Evolutionary conservation across 106 monocot species (phyloP).

Genomic region (Xerophyta viscosa): DNA sequence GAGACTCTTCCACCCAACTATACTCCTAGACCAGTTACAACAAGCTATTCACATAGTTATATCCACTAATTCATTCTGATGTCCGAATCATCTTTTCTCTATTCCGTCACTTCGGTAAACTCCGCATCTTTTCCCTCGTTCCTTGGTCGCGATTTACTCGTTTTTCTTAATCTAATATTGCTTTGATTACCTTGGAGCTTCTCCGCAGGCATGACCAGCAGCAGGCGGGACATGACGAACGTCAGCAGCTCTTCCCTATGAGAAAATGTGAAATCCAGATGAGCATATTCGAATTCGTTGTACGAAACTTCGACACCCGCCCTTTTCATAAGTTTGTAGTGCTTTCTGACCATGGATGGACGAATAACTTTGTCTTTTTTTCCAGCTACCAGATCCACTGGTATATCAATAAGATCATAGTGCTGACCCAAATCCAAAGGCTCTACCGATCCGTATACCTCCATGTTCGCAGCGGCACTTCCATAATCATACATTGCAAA

Average conservation of each 20-base stretch:
- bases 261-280: constrained; percentile 93
- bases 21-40: too few species aligned
- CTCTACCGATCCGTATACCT: constrained; percentile 62
- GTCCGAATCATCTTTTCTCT: too few species aligned
- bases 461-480: constrained; percentile 57
- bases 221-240: constrained; percentile 76
- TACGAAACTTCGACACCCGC: constrained; percentile 66
- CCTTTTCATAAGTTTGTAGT: constrained; percentile 71
- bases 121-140: too few species aligned
- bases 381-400: constrained; percentile 92
- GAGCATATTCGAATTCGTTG: constrained; percentile 88
- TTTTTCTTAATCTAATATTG: constrained; percentile 31
- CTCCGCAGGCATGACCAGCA: constrained; percentile 30
- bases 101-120: too few species aligned
- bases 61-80: too few species aligned
- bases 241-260: constrained; percentile 87
- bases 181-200: constrained; percentile 10
- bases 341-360: constrained; percentile 90
- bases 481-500: constrained; percentile 95
- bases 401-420: constrained; percentile 72
- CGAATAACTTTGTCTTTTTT: constrained; percentile 71
- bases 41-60: too few species aligned
- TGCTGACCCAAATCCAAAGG: constrained; percentile 72
- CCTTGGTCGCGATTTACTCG: background rate
- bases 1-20: too few species aligned